A percentile compares a stretch with the other conserved stretches of the same genome.
These are phyloP conservation scores for Hymenoscyphus albidus DNA, from an alignment of 2,329 filamentous ascomycete species.

Conservation along the genomic window DNA sequence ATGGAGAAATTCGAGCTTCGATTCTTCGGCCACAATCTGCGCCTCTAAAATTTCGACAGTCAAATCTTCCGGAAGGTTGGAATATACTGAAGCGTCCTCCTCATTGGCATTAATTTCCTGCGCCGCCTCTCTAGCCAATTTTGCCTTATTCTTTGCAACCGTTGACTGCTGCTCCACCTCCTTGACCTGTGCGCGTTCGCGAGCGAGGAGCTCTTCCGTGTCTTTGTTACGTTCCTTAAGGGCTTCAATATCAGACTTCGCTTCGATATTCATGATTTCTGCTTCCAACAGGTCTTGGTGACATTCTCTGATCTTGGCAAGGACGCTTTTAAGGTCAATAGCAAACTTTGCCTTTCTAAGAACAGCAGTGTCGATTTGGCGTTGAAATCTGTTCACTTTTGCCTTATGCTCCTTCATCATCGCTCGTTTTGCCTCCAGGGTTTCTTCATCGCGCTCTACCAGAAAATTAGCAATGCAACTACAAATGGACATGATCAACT, in stretches of 20 bases:
- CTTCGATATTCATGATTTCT: conserved; percentile 71
- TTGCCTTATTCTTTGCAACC: conserved; percentile 36
- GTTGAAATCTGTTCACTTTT: conserved; percentile 47
- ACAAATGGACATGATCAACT: conserved; percentile 28
- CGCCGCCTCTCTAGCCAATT: conserved; percentile 37
- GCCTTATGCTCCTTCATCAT: conserved; percentile 39
- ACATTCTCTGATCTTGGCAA: conserved; percentile 58
- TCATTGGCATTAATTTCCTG: conserved; percentile 37
- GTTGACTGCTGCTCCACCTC: conserved; percentile 40
- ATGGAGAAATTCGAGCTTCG: conserved; percentile 75
- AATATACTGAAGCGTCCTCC: conserved; percentile 37
- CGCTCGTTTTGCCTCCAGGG: conserved; percentile 32
- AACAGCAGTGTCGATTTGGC: conserved; percentile 51
- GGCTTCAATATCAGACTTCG: conserved; percentile 70
- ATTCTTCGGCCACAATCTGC: conserved; percentile 70
- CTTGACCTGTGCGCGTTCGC: conserved; percentile 41
- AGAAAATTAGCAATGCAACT: conserved; percentile 26
- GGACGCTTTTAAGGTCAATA: conserved; percentile 52
- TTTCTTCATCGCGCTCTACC: conserved; percentile 37
- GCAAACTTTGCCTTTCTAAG: conserved; percentile 54
- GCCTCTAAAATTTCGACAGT: conserved; percentile 62
- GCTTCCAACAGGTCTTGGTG: conserved; percentile 65
- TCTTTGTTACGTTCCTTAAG: conserved; percentile 63
- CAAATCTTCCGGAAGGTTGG: conserved; percentile 45
- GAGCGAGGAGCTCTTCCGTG: conserved; percentile 51